Evolutionary conservation across 108 stramenopile genomes (phyloP).

Genomic region (Cyclostephanos tholiformis): DNA sequence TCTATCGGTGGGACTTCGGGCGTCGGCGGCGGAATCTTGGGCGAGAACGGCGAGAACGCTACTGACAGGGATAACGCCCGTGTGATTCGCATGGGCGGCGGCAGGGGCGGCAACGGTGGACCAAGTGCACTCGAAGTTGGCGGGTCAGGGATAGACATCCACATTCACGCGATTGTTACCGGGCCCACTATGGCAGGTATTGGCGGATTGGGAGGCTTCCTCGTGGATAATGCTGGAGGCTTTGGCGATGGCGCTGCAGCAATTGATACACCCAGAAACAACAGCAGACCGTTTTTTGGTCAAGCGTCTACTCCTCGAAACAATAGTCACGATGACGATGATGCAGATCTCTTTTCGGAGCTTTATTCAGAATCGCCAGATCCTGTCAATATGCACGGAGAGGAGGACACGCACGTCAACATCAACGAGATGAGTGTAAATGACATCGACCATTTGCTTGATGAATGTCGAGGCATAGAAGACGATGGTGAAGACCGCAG

Average conservation of each 20-base stretch:
- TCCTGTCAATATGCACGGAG: slow-evolving; percentile 63
- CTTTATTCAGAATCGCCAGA: slow-evolving; percentile 79
- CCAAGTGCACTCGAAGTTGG: slow-evolving; percentile 40
- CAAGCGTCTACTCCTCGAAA: slow-evolving; percentile 8
- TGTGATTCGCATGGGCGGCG: slow-evolving; percentile 43
- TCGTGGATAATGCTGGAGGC: neutral
- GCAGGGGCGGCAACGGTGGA: slow-evolving; percentile 16
- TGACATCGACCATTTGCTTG: slow-evolving; percentile 22
- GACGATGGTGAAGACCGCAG: slow-evolving; percentile 15
- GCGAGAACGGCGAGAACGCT: neutral
- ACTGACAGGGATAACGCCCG: slow-evolving; percentile 21
- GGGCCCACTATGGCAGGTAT: slow-evolving; percentile 56
- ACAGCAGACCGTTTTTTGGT: neutral
- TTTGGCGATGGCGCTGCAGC: slow-evolving; percentile 32
- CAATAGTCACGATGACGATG: slow-evolving; percentile 60
- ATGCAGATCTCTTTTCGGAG: slow-evolving; percentile 72
- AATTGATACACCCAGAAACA: slow-evolving; percentile 13
- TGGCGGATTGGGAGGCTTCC: slow-evolving; percentile 38
- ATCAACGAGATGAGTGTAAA: neutral
- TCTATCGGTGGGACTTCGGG: slow-evolving; percentile 12
- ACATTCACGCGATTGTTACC: slow-evolving; percentile 89
- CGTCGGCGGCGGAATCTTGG: slow-evolving; percentile 7
- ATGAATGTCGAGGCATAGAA: slow-evolving; percentile 39
- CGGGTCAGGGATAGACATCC: slow-evolving; percentile 85
- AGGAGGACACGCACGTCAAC: neutral